A percentile compares a stretch with the other conserved stretches of the same genome.
These are phyloP conservation scores for Rhizopogon vesiculosus DNA, from an alignment of 768 basidiomycete genomes.

Conservation along the genomic window DNA sequence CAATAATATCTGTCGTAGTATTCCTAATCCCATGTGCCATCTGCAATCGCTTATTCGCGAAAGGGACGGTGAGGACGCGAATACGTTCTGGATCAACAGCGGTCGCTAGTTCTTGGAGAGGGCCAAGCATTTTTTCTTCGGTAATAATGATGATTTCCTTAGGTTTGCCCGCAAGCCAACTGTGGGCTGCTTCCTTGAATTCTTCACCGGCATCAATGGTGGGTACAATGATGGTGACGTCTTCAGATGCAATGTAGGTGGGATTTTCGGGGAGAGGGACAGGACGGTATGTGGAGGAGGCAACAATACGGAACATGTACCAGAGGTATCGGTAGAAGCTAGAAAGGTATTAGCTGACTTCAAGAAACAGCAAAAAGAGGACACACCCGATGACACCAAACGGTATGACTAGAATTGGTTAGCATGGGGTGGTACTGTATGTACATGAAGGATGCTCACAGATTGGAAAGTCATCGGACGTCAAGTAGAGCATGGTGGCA, in stretches of 20 bases:
- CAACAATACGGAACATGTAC: conserved; percentile 82
- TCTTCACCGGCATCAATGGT: conserved; percentile 96
- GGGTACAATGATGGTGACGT: conserved; percentile 95
- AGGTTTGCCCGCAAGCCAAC: conserved; percentile 89
- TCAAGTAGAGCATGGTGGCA: conserved; percentile 74
- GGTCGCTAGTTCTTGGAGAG: conserved; percentile 85
- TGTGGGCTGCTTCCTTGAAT: conserved; percentile 89
- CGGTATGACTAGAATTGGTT: conserved; percentile 64
- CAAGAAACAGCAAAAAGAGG: not conserved
- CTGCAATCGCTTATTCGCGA: conserved; percentile 90
- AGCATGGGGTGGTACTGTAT: not conserved
- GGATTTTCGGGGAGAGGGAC: conserved; percentile 87
- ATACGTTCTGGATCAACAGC: conserved; percentile 81
- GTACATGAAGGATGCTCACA: conserved; percentile 49
- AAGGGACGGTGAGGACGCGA: conserved; percentile 85
- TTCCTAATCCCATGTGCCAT: conserved; percentile 93
- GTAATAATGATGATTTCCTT: conserved; percentile 77
- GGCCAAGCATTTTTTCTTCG: conserved; percentile 88
- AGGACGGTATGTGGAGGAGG: conserved; percentile 79
- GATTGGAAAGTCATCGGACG: conserved; percentile 86
- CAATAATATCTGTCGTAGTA: conserved; percentile 88
- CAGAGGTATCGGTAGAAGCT: conserved; percentile 94
- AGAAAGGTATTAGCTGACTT: conserved; percentile 3
- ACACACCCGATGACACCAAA: conserved; percentile 82
- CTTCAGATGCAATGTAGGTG: conserved; percentile 84